phyloP scores from a whole-genome alignment of 768 basidiomycete species.

The Boletus rubropictus region DNA sequence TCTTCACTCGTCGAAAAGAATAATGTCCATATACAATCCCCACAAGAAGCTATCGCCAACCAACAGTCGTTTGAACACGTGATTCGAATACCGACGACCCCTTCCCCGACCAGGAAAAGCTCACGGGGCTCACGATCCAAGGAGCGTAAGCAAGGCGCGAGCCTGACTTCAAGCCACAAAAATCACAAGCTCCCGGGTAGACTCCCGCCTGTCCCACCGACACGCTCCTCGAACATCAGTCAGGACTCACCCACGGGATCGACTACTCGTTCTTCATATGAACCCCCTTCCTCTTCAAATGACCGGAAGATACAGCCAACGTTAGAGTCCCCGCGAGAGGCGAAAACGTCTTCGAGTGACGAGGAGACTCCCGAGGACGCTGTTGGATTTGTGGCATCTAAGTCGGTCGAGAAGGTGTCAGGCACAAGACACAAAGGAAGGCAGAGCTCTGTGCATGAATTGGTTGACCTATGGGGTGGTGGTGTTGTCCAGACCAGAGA shows the following conservation, averaged over 20 bases:
- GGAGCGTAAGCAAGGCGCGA: conserved; percentile 26
- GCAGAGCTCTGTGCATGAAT: conserved; percentile 79
- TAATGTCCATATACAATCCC: conserved; percentile 22
- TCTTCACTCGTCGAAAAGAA: conserved; percentile 58
- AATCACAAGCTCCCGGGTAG: conserved; percentile 4
- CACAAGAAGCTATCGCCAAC: conserved; percentile 31
- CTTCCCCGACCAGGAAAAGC: conserved; percentile 19
- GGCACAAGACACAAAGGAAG: conserved; percentile 40
- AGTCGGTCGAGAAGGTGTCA: conserved; percentile 19
- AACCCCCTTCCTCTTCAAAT: conserved; percentile 33
- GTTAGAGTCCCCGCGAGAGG: conserved; percentile 20
- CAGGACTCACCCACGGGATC: conserved; percentile 7
- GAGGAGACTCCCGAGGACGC: conserved; percentile 52
- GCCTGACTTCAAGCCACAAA: conserved; percentile 8
- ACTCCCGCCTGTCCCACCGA: conserved; percentile 1
- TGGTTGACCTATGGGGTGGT: conserved; percentile 76
- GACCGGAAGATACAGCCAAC: conserved; percentile 44
- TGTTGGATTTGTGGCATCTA: conserved; percentile 23
- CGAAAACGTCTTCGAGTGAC: conserved; percentile 47
- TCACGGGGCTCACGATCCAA: conserved; percentile 31
- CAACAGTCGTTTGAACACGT: conserved; percentile 12
- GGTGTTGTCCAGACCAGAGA: conserved; percentile 40
- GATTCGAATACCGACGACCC: conserved; percentile 6
- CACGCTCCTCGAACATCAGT: conserved; percentile 6
- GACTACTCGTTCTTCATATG: conserved; percentile 8